phyloP scores from a whole-genome alignment of 306 rosid species.

The Dicorynia guianensis region DNA sequence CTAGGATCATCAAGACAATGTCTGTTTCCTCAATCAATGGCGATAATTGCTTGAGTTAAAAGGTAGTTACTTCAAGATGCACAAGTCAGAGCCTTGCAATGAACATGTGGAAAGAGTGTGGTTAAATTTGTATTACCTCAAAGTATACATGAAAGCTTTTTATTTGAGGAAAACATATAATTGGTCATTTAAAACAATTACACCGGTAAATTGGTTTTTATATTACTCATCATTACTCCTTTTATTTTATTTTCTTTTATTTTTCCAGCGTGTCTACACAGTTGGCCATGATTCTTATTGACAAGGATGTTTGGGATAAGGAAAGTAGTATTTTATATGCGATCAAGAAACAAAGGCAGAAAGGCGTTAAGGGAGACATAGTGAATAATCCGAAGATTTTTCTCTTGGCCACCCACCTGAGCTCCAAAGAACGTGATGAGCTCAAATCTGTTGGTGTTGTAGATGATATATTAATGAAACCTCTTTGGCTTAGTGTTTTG shows the following conservation, averaged over 20 bases:
- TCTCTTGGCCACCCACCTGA: slow-evolving; percentile 52
- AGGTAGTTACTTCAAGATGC: neutral
- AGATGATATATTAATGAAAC: slow-evolving; percentile 54
- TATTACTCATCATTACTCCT: neutral
- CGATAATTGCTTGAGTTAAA: neutral
- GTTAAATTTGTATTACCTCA: neutral
- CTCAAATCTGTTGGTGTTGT: slow-evolving; percentile 50
- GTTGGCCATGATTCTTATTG: slow-evolving; percentile 58
- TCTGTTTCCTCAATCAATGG: neutral
- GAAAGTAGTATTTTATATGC: slow-evolving; percentile 36
- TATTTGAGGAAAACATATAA: neutral
- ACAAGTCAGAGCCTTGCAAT: neutral
- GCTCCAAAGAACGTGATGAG: slow-evolving; percentile 36
- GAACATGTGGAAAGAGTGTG: neutral
- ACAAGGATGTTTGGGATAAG: slow-evolving; percentile 63
- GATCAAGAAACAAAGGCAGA: slow-evolving; percentile 38
- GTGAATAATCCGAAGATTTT: slow-evolving; percentile 48
- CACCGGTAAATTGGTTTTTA: neutral
- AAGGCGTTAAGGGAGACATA: slow-evolving; percentile 27
- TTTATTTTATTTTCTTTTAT: slow-evolving; percentile 12
- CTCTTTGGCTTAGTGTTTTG: slow-evolving; percentile 56
- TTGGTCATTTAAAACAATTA: neutral
- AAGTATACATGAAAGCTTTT: neutral
- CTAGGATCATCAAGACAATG: neutral
- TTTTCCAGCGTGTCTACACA: slow-evolving; percentile 38